Evolutionary conservation across 2,329 filamentous ascomycete species (phyloP), one percentile per base, ranked within the genome.

Genomic region (Aquanectria penicillioides): DNA sequence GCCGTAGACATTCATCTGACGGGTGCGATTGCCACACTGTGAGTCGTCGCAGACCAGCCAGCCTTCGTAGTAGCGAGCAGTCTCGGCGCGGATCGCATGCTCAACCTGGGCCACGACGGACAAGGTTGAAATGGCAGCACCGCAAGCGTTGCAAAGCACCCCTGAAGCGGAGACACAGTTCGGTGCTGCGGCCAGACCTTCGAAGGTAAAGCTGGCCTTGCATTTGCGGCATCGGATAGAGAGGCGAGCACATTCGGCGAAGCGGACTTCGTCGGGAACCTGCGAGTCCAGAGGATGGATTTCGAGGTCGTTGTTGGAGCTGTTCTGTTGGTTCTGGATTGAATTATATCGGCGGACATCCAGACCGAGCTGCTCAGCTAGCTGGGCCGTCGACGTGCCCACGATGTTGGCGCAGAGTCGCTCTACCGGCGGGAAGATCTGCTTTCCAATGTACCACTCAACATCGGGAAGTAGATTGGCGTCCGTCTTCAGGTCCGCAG

Each of bases 391-490:
- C 63, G 97, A 96, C 2, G 95, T 99, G 58, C 95, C 95, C 12
- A 87, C 87, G 70, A 99, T 97, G 59, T 97, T 97, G 61, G 94
- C 95, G 74, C 95, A 99, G 18, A 99, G 88, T 83, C 95, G 92
- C 79, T 99, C 95, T 22, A 99, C 95, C 0, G 95, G 95, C 10
- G 95, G 95, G 78, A 99, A 93, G 58, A 99, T 97, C 77, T 99
- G 95, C 81, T 99, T 99, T 80, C 93, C 90, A 33, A 99, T 87
- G 75, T 99, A 99, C 86, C 94, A 98, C 73, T 99, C 95, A n/a
- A 97, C 86, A 71, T 99, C 95, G 2, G 94, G 92, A 57, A 89
- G 85, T 6, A 99, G 83, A 1, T 82, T 89, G 1, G 89, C 88
- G 66, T 91, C 91, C 13, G 86, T 73, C 71, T 95, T 96, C 58